Base-by-base conservation (phyloP, 108 stramenopile genomes). In the Pseudonitzschia multiseries region DNA sequence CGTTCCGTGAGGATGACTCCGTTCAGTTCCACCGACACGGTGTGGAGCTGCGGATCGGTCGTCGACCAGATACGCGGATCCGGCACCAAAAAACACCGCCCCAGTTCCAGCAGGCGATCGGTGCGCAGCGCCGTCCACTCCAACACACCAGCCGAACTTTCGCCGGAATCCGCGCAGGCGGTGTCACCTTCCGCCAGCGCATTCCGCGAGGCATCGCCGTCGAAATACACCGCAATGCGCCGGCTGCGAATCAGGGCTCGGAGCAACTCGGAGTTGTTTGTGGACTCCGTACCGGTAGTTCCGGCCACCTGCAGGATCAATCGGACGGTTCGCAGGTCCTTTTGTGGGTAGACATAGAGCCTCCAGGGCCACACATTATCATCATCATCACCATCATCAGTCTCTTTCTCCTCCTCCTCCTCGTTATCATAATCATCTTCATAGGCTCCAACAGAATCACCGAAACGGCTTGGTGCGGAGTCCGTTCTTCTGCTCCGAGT, bases 1-100 rank as follows among this genome's bases (percentile, higher is more conserved):
- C 82, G 78, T 51, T 79, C 82, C 13, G 60, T 66, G 26, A 83
- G 65, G 17, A 63, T 59, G 1, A 67, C 81, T 8, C 72, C 76
- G 50, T 78, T 69, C 44, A 77, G 27, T 3, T 65, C 41, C 32
- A 73, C 56, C 6, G 77, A 69, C 8, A 81, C 41, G 14, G 67
- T 78, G 63, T 77, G 75, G 8, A 77, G 73, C 13, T 70, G 72
- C 1, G 81, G 75, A 69, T 77, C 57, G 8, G 63, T 41, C 4
- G 72, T 77, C 22, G 75, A 77, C 80, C 80, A 81, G 8, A 72
- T 26, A 5, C 80, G 71, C 13, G 80, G 80, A 18, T 62, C 44
- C 8, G 80, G 80, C 1, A 81, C 80, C 17, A 21, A 44, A 0
- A 21, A 44, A 0, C 68, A 4, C 10, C 48, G 40, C 3, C 77